phyloP scores from a whole-genome alignment of 2,329 filamentous ascomycete genomes.

The Cercospora sp. region DNA sequence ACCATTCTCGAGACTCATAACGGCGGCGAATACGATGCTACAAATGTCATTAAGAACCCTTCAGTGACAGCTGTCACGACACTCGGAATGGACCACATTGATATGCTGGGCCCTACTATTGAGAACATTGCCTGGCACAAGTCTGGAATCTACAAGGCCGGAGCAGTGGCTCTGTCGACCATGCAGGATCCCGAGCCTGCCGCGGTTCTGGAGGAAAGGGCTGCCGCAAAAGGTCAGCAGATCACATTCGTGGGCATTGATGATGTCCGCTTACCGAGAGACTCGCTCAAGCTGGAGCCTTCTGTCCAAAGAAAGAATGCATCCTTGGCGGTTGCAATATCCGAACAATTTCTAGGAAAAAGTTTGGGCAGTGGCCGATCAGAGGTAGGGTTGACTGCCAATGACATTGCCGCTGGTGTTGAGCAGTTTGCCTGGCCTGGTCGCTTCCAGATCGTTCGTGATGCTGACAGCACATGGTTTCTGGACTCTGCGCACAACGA shows the following conservation, averaged over 20 bases:
- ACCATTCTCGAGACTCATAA: constrained; percentile 90
- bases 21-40: constrained; percentile 87
- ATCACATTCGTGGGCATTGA: constrained; percentile 45
- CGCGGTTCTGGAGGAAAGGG: constrained; percentile 52
- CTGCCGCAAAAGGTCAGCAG: constrained; percentile 49
- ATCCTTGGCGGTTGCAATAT: constrained; percentile 55
- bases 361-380: neutral
- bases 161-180: constrained; percentile 61
- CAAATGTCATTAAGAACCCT: constrained; percentile 74
- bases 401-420: constrained; percentile 24
- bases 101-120: constrained; percentile 73
- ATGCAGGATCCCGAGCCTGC: constrained; percentile 16
- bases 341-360: constrained; percentile 23
- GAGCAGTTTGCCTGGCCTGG: constrained; percentile 30
- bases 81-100: constrained; percentile 79
- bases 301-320: constrained; percentile 64
- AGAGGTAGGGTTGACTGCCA: constrained; percentile 9
- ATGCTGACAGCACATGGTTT: constrained; percentile 38
- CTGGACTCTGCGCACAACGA: constrained; percentile 49
- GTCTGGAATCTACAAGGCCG: constrained; percentile 74
- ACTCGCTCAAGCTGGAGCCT: constrained; percentile 58
- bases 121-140: constrained; percentile 90
- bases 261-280: constrained; percentile 49
- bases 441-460: constrained; percentile 27
- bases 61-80: constrained; percentile 73